phyloP scores from a whole-genome alignment of 2,329 filamentous ascomycete genomes.

The Cryphonectria nitschkei region DNA sequence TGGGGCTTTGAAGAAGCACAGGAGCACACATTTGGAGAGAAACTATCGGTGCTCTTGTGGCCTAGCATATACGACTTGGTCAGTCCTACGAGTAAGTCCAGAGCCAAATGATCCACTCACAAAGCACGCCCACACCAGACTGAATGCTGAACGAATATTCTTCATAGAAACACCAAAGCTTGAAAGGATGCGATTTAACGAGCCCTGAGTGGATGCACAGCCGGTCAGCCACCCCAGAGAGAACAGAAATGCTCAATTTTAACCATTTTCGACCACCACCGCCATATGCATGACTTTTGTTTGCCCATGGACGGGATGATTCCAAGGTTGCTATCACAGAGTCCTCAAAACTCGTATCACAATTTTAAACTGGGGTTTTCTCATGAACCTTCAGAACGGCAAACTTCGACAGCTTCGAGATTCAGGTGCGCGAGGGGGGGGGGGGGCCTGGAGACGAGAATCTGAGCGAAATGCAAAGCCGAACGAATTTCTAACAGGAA shows the following conservation, averaged over 20 bases:
- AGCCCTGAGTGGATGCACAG: not conserved
- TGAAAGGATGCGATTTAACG: not conserved
- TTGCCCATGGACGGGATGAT: not conserved
- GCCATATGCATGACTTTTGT: not conserved
- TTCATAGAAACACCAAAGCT: not conserved
- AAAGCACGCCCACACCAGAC: not conserved
- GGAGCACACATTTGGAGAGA: slow-evolving; percentile 4
- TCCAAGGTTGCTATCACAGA: not conserved
- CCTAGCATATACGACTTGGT: slow-evolving; percentile 4
- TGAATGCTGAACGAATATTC: not conserved
- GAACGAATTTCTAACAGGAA: not conserved
- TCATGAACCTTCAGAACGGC: not conserved
- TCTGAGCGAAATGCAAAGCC: not conserved
- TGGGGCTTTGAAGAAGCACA: slow-evolving; percentile 10
- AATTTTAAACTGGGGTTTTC: not conserved
- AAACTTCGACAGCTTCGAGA: too few species aligned
- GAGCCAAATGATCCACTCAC: not conserved
- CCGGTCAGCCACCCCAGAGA: not conserved
- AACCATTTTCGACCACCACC: not conserved
- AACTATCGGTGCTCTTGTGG: not conserved
- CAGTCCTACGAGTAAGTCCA: not conserved
- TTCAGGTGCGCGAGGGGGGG: too few species aligned
- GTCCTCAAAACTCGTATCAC: not conserved
- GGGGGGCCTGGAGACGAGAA: too few species aligned
- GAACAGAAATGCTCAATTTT: not conserved